Conservation (phyloP, 2,329 filamentous ascomycete genomes). For the Aurifilum marmelostoma region DNA sequence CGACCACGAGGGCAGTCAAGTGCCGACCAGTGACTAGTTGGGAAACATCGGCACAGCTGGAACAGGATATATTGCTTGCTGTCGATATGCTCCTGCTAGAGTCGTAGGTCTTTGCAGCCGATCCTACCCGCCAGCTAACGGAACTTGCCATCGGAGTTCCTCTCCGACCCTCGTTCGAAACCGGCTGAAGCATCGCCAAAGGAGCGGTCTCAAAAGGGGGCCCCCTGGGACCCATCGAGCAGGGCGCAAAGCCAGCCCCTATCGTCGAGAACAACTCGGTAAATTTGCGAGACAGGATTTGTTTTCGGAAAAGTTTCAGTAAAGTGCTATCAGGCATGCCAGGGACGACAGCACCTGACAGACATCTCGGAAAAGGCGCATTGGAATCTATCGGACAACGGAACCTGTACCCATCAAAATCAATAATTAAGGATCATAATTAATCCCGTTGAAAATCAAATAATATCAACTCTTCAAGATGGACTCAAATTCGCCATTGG, state of each 20-base stretch:
- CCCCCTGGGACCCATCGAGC: neutral
- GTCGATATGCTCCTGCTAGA: conserved; percentile 21
- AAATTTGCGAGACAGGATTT: neutral
- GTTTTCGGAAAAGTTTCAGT: neutral
- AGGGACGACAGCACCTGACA: neutral
- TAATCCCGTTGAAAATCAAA: neutral
- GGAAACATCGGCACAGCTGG: conserved; percentile 9
- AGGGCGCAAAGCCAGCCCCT: neutral
- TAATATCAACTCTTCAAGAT: neutral
- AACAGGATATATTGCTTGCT: conserved; percentile 20
- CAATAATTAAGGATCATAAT: neutral
- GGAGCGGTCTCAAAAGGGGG: neutral
- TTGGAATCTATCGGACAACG: neutral
- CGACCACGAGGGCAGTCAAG: conserved; percentile 13
- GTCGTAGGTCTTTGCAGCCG: neutral
- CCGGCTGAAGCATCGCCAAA: neutral
- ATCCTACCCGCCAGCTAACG: neutral
- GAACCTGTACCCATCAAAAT: neutral
- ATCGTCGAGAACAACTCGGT: neutral
- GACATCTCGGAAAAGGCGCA: neutral
- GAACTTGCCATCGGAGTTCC: neutral
- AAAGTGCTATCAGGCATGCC: neutral
- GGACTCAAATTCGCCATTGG: neutral
- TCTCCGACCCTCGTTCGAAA: neutral
- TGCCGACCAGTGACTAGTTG: conserved; percentile 21